phyloP scores from a whole-genome alignment of 768 basidiomycete species.

The Myochromella boudieri region DNA sequence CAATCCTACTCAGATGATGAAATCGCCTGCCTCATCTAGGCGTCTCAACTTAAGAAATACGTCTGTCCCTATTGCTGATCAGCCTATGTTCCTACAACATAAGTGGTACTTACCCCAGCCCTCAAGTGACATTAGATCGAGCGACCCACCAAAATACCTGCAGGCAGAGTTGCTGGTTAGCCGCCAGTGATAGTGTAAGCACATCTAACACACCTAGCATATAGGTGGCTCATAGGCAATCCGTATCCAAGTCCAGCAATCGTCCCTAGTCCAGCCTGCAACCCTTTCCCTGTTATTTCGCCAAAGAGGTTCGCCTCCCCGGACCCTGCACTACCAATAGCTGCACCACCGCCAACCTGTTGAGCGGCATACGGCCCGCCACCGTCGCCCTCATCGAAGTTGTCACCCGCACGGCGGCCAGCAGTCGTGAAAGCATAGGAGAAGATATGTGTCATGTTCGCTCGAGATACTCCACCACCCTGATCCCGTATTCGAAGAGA shows the following conservation, averaged over 20 bases:
- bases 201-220: constrained; percentile 49
- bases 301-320: constrained; percentile 62
- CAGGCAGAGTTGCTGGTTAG: no score
- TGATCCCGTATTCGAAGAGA: constrained; percentile 83
- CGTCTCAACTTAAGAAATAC: constrained; percentile 51
- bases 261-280: constrained; percentile 83
- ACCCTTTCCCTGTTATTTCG: constrained; percentile 74
- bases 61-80: constrained; percentile 38
- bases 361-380: constrained; percentile 81
- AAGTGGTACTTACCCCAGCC: constrained; percentile 67
- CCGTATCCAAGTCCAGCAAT: constrained; percentile 91
- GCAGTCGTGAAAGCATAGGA: constrained; percentile 93
- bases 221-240: constrained; percentile 75
- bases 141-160: constrained; percentile 84
- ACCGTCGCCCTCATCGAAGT: constrained; percentile 39
- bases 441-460: constrained; percentile 78
- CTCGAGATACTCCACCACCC: constrained; percentile 79
- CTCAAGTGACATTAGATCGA: constrained; percentile 79
- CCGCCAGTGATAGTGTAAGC: no score
- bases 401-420: constrained; percentile 41
- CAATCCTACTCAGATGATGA: constrained; percentile 30
- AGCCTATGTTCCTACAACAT: background rate
- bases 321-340: constrained; percentile 43
- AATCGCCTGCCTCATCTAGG: constrained; percentile 48
- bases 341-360: constrained; percentile 71